Base-by-base conservation (phyloP, 1,139 yeast genomes). In the Chernovozyma sophiae-reginae region DNA sequence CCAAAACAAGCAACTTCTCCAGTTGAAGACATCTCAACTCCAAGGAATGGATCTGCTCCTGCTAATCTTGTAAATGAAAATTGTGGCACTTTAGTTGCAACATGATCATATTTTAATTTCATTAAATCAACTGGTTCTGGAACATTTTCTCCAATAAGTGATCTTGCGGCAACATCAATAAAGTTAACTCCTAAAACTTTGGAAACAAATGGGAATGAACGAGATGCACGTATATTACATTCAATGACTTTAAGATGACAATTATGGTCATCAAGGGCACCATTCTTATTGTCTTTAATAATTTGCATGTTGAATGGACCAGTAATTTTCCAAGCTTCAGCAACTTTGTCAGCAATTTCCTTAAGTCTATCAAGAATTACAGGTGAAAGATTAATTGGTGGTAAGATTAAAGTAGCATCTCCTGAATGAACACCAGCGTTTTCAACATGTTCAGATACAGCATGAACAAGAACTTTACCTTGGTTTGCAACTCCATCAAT, bases 231-330 rank as follows among this genome's bases (percentile, higher is more conserved):
- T 54, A 92, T 86, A 66, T 92, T 92, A 77, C 98, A 92, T 71
- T 92, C 98, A 59, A 92, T 92, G 45, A 92, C 98, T 76, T 92
- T 92, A 50, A 77, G 67, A 43, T 74, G 79, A 55, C 87, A 73
- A 36, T 74, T 77, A 40, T 75, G 68, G 35, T 67, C 72, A 43
- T 61, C 63, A 38, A 76, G 72, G 14, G 61, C 43, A 20, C 73
- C 74, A 41, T 63, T 50, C 35, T 57, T 64, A 51, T 72, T 69
- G 53, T 82, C 80, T 64, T 83, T 81, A 62, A 90, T 92, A 62
- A 92, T 81, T 72, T 92, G 98, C 95, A 92, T 92, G 69, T 92
- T 92, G 77, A 86, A 92, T 17, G 98, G 98, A 53, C 98, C 98
- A 33, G 97, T 86, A 51, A 92, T 90, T 44, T 86, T 85, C 90